These are phyloP conservation scores for Candida neerlandica DNA, from an alignment of 1,139 yeast genomes.

Conservation along the genomic window DNA sequence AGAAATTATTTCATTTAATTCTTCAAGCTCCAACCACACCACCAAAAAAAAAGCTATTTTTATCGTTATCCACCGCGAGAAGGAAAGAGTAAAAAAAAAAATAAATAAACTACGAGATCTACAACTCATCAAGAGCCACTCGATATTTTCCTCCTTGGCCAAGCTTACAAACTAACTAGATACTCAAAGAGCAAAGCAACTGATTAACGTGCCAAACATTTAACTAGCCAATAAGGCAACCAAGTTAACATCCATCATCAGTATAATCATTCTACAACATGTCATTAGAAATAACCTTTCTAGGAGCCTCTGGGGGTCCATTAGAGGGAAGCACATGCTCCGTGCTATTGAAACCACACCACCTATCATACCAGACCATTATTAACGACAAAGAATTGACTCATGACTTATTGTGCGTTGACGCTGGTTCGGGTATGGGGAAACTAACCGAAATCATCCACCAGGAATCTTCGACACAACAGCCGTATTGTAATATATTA, in stretches of 20 bases:
- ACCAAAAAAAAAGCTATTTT: neutral
- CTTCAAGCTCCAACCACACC: neutral
- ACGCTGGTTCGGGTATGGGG: constrained; percentile 77
- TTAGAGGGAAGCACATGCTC: constrained; percentile 68
- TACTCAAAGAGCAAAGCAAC: too few species aligned
- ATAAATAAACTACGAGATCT: neutral
- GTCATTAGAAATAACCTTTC: constrained; percentile 48
- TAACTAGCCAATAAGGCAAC: too few species aligned
- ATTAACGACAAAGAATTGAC: constrained; percentile 22
- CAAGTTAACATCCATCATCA: neutral
- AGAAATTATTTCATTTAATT: too few species aligned
- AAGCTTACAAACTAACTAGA: too few species aligned
- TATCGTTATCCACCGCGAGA: neutral
- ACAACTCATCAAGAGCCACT: too few species aligned
- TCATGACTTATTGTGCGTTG: constrained; percentile 59
- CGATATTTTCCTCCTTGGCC: too few species aligned
- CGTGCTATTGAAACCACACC: constrained; percentile 60
- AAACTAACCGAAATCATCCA: constrained; percentile 56
- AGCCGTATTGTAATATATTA: constrained; percentile 20
- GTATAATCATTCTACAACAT: constrained; percentile 2
- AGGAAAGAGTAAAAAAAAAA: neutral
- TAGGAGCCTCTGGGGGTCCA: constrained; percentile 84
- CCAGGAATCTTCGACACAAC: constrained; percentile 19
- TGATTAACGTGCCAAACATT: too few species aligned
- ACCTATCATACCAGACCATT: constrained; percentile 39